Base-by-base conservation (phyloP, 2,329 filamentous ascomycete genomes). In the Thyridium curvatum region DNA sequence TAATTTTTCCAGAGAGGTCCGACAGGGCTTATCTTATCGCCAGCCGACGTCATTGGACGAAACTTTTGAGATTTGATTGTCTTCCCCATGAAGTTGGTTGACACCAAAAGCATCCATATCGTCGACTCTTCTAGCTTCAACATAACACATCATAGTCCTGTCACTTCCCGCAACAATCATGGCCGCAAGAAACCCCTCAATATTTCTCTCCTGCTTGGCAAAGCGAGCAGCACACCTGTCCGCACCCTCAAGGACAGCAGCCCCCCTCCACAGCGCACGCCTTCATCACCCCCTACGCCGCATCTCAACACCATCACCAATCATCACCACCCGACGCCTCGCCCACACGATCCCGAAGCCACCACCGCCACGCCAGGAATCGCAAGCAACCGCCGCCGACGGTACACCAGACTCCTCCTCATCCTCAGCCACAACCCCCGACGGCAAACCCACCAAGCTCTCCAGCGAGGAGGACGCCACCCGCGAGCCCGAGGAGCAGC, bases 341-440 rank as follows among this genome's bases (percentile, higher is more conserved):
- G 47, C 52, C 18, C 56, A 59, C 46, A 42, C 48, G n/a, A 58
- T 58, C 32, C 55, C 55, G 1, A 48, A 48, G 16, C 53, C 53
- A 12, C 32, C 34, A 4, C 8, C 37, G 6, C 14, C n/a, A 28
- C n/a, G n/a, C n/a, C n/a, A n/a, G n/a, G n/a, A n/a, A n/a, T 51
- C 55, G 30, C 35, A 31, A 13, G 51, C 52, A 2, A 21, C 45
- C 18, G 55, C 52, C 47, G 52, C 45, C 49, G 57, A 37, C 54
- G 10, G 10, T 26, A 26, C 21, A 26, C 21, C 21, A 26, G 21
- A 26, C 21, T 10, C 21, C 21, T 5, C 78, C 84, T 37, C 38
- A 14, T 9, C 26, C 26, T 26, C 21, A 10, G 10, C 21, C 21
- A 26, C 21, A 26, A 26, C 21, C 21, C 21, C 21, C 6, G 21